Percentiles rank a stretch among this genome's conserved stretches.
These are phyloP conservation scores for Syzygium aromaticum DNA, from an alignment of 345 rosid genomes.

Conservation along the genomic window DNA sequence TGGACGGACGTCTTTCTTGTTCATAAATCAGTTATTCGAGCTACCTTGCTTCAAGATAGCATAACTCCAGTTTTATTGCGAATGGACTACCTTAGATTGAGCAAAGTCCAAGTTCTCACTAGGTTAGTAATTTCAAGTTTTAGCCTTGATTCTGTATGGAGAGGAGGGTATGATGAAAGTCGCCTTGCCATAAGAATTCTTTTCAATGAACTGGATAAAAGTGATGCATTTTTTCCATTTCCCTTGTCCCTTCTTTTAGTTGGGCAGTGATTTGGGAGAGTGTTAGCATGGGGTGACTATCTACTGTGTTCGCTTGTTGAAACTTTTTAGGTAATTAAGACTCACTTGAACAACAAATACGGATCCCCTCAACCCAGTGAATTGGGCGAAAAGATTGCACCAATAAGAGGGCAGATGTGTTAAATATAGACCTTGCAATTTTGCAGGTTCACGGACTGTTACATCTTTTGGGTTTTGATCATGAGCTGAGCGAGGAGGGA, in stretches of 20 bases:
- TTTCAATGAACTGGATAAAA: neutral
- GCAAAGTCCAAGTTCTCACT: neutral
- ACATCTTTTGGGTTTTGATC: constrained; percentile 95
- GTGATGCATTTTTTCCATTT: neutral
- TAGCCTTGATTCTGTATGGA: neutral
- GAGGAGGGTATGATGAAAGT: neutral
- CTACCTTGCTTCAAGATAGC: neutral
- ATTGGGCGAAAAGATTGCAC: neutral
- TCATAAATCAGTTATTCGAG: neutral
- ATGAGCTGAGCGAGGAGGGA: constrained; percentile 86
- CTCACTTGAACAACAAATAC: neutral
- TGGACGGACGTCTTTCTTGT: neutral
- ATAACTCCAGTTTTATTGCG: neutral
- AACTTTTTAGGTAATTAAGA: neutral
- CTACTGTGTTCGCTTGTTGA: neutral
- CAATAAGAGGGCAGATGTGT: neutral
- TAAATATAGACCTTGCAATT: neutral
- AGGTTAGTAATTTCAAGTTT: neutral
- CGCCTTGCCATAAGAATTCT: neutral
- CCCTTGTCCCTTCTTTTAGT: neutral
- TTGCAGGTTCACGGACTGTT: constrained; percentile 86
- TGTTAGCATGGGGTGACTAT: neutral
- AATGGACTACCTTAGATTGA: neutral
- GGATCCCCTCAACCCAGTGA: neutral
- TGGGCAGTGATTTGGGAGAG: neutral